Evolutionary conservation across 2,329 filamentous ascomycete genomes (phyloP), one percentile per base, ranked within the genome.

Genomic region (Venturiaceae sp.): DNA sequence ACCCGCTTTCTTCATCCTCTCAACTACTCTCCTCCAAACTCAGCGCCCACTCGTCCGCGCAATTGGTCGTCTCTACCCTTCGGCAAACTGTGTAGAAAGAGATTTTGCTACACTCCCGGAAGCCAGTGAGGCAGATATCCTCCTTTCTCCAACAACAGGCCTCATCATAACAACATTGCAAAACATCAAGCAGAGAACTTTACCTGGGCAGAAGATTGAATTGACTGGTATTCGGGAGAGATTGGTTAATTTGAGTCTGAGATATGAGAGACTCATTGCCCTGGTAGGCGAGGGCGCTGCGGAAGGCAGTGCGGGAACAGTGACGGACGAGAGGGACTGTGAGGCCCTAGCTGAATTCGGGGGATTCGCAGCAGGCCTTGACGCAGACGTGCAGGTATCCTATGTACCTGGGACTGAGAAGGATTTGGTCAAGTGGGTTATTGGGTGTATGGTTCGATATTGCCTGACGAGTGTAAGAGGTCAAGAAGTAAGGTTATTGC

Each of bases 91-190:
- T 32, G 72, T 87, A 8, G 85, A 88, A 62, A 77, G 85, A 53
- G 83, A 87, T 62, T 84, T 83, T 60, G 69, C 69, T 4, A 36
- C 36, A 33, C 47, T 63, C 21, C 50, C 36, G 46, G 54, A 55
- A 58, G 56, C 59, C 23, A 54, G 36, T 11, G 87, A 90, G 68
- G 86, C 88, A 2, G 91, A 96, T 64, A 71, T 96, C 3, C 80
- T 87, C 1, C 65, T 92, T 5, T 88, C 88, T 0, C 83, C 88
- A 0, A 77, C 75, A 0, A 83, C 81, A 0, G 90, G 88, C 0
- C 73, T 95, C 2, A 69, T 95, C 0, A 66, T 88, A 21, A 88
- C 88, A 0, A 88, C 82, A 0, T 73, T 92, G 5, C 82, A 92
- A 61, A 83, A 86, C 63, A 77, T 87, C 28, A 86, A 85, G 46